A percentile compares a stretch with the other conserved stretches of the same genome.
Evolutionary conservation across 2,329 filamentous ascomycete genomes (phyloP).

Genomic region (Emericellopsis atlantica): DNA sequence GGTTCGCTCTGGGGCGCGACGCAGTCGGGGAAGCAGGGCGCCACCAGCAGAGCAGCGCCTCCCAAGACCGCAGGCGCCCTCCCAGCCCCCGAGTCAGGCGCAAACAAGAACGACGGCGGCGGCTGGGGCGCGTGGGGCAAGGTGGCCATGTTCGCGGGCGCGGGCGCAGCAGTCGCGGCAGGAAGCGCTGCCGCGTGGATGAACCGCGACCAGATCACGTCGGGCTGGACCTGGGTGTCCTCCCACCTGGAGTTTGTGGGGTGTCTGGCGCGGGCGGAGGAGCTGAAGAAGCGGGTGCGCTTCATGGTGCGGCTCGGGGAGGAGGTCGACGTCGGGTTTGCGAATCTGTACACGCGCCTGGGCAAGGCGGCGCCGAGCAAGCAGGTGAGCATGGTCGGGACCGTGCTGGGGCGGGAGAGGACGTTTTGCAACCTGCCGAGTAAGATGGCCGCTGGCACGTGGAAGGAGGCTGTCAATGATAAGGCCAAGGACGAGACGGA

Average conservation of each 20-base stretch:
- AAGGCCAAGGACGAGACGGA: constrained; percentile 63
- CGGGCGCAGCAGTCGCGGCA: constrained; percentile 68
- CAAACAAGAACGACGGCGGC: constrained; percentile 1
- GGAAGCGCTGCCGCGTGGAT: constrained; percentile 78
- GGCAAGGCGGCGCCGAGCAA: constrained; percentile 52
- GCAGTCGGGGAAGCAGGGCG: constrained; percentile 14
- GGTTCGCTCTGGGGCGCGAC: constrained; percentile 50
- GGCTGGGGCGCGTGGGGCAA: constrained; percentile 74
- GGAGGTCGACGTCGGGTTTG: constrained; percentile 62
- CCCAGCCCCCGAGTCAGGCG: constrained; percentile 11
- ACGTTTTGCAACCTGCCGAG: constrained; percentile 82
- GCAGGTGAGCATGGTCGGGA: constrained; percentile 38
- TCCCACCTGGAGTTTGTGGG: constrained; percentile 92
- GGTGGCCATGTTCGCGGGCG: constrained; percentile 76
- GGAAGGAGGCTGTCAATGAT: constrained; percentile 66
- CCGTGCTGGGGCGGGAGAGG: constrained; percentile 54
- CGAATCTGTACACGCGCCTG: constrained; percentile 78
- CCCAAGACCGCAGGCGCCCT: constrained; percentile 10
- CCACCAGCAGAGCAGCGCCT: constrained; percentile 13
- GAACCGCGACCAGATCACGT: constrained; percentile 66
- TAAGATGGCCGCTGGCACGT: constrained; percentile 38
- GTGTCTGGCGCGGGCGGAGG: constrained; percentile 72
- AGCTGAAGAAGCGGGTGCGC: constrained; percentile 63
- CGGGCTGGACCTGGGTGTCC: constrained; percentile 69
- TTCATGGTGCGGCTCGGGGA: constrained; percentile 51